phyloP scores from a whole-genome alignment of 2,329 filamentous ascomycete species.

The Ascochyta rabiei region DNA sequence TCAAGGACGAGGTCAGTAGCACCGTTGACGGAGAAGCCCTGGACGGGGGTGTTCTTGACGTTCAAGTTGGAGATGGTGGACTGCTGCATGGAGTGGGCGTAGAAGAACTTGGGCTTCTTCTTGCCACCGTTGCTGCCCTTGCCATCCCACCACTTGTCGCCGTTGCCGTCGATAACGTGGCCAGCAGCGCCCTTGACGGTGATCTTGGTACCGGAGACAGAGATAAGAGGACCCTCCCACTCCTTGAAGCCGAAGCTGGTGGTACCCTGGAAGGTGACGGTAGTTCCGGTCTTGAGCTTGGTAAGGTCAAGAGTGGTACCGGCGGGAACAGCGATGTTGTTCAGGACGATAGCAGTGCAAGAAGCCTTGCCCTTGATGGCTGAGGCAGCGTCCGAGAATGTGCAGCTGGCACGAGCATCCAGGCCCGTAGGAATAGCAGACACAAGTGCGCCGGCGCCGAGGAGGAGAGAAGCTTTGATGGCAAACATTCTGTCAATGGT shows the following conservation, averaged over 20 bases:
- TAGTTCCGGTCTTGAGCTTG: slow-evolving; percentile 57
- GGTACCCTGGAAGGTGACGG: slow-evolving; percentile 66
- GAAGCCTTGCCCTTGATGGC: slow-evolving; percentile 57
- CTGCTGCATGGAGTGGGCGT: slow-evolving; percentile 58
- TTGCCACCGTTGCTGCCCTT: slow-evolving; percentile 57
- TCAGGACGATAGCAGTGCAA: slow-evolving; percentile 62
- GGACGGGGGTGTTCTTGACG: slow-evolving; percentile 62
- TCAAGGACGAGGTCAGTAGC: slow-evolving; percentile 55
- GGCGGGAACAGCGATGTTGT: slow-evolving; percentile 61
- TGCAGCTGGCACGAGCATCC: slow-evolving; percentile 53
- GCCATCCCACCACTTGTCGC: slow-evolving; percentile 58
- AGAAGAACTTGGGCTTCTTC: slow-evolving; percentile 60
- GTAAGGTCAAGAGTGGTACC: slow-evolving; percentile 66
- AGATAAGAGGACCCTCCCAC: slow-evolving; percentile 69
- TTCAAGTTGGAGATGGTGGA: slow-evolving; percentile 59
- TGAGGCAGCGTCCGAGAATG: slow-evolving; percentile 59
- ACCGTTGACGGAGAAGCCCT: slow-evolving; percentile 57
- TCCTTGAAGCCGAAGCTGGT: slow-evolving; percentile 72
- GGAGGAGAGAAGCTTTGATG: slow-evolving; percentile 27
- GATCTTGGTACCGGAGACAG: slow-evolving; percentile 63
- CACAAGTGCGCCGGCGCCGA: slow-evolving; percentile 39
- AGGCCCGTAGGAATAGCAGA: slow-evolving; percentile 40
- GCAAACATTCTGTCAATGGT: slow-evolving; percentile 28
- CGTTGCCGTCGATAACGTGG: slow-evolving; percentile 63
- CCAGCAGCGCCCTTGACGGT: slow-evolving; percentile 64